These are phyloP conservation scores for Lactifluus pinguis DNA, from an alignment of 768 basidiomycete species.

Conservation along the genomic window DNA sequence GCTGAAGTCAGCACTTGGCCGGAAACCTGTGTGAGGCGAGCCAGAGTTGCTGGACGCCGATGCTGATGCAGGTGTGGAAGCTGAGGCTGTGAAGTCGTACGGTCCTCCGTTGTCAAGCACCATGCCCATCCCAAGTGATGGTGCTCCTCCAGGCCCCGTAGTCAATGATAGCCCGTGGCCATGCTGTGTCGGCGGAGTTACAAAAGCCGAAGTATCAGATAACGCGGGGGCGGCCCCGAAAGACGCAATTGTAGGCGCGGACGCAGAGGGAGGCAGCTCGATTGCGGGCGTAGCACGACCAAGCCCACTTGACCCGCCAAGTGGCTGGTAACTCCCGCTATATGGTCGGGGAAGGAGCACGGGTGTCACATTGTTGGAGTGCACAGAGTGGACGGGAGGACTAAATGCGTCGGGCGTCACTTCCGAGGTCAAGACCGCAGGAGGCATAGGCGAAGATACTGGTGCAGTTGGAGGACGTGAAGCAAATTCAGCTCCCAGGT, in stretches of 20 bases:
- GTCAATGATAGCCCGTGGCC: background rate
- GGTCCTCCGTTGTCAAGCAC: background rate
- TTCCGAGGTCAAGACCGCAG: background rate
- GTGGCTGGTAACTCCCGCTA: background rate
- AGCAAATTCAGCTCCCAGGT: background rate
- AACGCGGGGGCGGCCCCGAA: background rate
- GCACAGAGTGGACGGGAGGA: background rate
- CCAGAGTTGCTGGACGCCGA: background rate
- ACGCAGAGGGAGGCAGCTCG: background rate
- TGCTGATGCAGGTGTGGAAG: background rate
- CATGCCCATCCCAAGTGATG: background rate
- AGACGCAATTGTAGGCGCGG: background rate
- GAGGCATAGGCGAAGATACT: background rate
- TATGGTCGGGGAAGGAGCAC: background rate
- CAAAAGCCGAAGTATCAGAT: background rate
- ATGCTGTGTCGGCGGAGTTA: background rate
- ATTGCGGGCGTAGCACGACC: background rate
- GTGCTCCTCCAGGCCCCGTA: background rate
- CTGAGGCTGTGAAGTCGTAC: background rate
- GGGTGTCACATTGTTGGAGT: background rate
- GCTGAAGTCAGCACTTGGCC: background rate
- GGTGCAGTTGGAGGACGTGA: background rate
- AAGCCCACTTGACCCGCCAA: slow-evolving; percentile 6
- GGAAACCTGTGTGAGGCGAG: slow-evolving; percentile 3
- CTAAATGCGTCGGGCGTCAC: background rate